These are phyloP conservation scores for Cryptosporidium ubiquitum DNA, from an alignment of 169 alveolate species.

Conservation along the genomic window DNA sequence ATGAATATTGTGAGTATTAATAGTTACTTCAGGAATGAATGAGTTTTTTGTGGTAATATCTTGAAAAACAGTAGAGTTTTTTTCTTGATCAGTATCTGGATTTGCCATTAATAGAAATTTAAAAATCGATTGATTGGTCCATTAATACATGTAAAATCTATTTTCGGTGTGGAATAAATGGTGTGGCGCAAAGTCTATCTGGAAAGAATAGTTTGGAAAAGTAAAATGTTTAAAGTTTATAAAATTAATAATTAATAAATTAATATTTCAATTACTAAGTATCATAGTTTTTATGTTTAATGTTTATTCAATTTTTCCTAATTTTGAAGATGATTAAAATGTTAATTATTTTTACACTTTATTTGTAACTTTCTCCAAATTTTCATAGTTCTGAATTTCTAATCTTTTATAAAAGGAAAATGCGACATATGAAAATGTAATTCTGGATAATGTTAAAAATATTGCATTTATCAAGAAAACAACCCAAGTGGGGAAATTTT, in stretches of 20 bases:
- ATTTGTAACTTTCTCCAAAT: neutral
- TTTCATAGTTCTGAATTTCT: neutral
- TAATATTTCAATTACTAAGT: neutral
- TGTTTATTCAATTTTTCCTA: neutral
- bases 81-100: neutral
- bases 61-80: neutral
- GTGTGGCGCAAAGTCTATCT: conserved; percentile 16
- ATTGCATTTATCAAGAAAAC: conserved; percentile 30
- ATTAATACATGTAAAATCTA: neutral
- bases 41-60: conserved; percentile 2
- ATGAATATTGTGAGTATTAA: neutral
- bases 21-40: conserved; percentile 49
- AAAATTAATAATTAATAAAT: neutral
- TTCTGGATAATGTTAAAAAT: conserved; percentile 44
- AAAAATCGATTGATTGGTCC: neutral
- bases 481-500: conserved; percentile 27
- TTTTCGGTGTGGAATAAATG: neutral
- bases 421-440: conserved; percentile 54
- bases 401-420: conserved; percentile 18
- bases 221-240: neutral
- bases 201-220: neutral
- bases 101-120: neutral
- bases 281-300: neutral
- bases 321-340: neutral
- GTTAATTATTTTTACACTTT: neutral